These are phyloP conservation scores for Schizochytrium sp. DNA, from an alignment of 108 stramenopile genomes.

Conservation along the genomic window DNA sequence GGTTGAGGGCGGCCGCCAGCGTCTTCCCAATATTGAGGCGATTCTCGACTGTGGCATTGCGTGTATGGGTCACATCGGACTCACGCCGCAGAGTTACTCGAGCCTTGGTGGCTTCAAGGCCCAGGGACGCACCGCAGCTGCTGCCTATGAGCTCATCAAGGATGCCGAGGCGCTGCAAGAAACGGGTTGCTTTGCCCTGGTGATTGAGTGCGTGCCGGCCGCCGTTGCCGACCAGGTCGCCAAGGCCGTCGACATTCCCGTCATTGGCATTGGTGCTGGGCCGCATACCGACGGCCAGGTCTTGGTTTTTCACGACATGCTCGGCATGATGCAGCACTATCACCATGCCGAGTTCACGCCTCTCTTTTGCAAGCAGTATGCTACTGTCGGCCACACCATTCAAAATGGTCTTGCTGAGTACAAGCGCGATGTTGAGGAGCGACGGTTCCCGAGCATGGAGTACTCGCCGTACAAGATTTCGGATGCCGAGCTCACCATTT, in stretches of 20 bases:
- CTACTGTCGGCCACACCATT: conserved; percentile 76
- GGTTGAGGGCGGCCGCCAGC: conserved; percentile 63
- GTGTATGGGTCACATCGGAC: conserved; percentile 93
- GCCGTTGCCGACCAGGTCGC: conserved; percentile 83
- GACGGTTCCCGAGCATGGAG: conserved; percentile 72
- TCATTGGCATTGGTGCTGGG: conserved; percentile 97
- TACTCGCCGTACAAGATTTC: conserved; percentile 77
- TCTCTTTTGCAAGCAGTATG: conserved; percentile 92
- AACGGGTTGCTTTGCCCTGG: conserved; percentile 85
- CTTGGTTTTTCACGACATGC: conserved; percentile 95
- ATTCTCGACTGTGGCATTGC: conserved; percentile 90
- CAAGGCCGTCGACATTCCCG: conserved; percentile 84
- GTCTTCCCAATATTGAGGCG: conserved; percentile 62
- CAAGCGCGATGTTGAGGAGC: conserved; percentile 80
- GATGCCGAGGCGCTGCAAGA: conserved; percentile 87
- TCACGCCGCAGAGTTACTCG: conserved; percentile 89
- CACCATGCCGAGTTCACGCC: conserved; percentile 94
- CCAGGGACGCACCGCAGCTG: conserved; percentile 80
- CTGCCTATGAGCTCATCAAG: conserved; percentile 67
- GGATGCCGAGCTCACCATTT: conserved; percentile 22
- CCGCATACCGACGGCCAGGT: conserved; percentile 61
- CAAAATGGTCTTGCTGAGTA: conserved; percentile 72
- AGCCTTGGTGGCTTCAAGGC: conserved; percentile 89
- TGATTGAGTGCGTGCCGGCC: conserved; percentile 90
- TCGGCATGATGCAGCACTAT: conserved; percentile 89